phyloP scores from a whole-genome alignment of 1,139 yeast species.

The Sugiyamaella japonica region DNA sequence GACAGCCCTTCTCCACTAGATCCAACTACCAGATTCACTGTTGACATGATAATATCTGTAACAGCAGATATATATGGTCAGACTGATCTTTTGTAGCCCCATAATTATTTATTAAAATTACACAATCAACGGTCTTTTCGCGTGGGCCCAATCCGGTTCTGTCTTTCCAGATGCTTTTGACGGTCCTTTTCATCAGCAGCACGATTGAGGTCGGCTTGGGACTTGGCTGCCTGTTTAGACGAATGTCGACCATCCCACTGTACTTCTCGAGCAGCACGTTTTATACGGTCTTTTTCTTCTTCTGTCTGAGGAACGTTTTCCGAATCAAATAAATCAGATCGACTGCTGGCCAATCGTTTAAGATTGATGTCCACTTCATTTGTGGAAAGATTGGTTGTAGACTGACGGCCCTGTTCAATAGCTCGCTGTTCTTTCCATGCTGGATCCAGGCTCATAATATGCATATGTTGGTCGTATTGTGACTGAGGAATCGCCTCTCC shows the following conservation, averaged over 20 bases:
- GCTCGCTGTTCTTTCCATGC: constrained; percentile 70
- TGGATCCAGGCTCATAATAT: constrained; percentile 75
- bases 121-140: background rate
- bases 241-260: constrained; percentile 38
- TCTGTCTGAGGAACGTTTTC: constrained; percentile 16
- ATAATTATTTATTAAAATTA: constrained; percentile 13
- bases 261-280: constrained; percentile 27
- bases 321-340: constrained; percentile 28
- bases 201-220: constrained; percentile 29
- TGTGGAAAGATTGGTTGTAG: constrained; percentile 62
- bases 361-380: constrained; percentile 76
- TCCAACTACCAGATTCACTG: constrained; percentile 27
- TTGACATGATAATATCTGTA: constrained; percentile 37
- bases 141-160: constrained; percentile 34
- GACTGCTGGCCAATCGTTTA: constrained; percentile 54
- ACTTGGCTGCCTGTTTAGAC: constrained; percentile 29
- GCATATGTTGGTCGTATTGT: constrained; percentile 71
- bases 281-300: constrained; percentile 24
- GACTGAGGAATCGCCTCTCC: constrained; percentile 67
- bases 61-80: constrained; percentile 41
- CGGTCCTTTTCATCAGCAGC: constrained; percentile 26
- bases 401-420: constrained; percentile 58
- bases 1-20: background rate
- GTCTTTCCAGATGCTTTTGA: constrained; percentile 30
- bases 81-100: constrained; percentile 36